Base-by-base conservation (phyloP, 2,329 filamentous ascomycete species). In the Calonectria honghensis region DNA sequence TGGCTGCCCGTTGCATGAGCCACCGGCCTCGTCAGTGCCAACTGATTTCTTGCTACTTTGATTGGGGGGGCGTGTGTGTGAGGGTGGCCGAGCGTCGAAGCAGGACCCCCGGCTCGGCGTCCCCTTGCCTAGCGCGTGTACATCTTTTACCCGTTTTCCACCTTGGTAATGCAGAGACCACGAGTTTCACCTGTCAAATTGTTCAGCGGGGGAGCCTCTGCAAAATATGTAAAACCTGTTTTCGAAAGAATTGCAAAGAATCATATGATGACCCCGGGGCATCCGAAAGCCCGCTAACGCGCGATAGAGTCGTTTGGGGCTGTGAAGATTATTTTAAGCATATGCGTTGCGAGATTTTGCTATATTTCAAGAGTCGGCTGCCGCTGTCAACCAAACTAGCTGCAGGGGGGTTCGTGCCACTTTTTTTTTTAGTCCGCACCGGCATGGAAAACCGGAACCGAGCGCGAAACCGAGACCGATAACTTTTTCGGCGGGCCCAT, bases 381-480 rank as follows among this genome's bases (percentile, higher is more conserved):
- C 14, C 29, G 57, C 27, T 37, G 57, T 35, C 57, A 39, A 24
- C 14, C 5, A 18, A 45, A 45, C 18, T 20, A 45, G 39, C 4
- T 3, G 14, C 39, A 41, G 39, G 39, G 16, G 45, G 41, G 9
- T 10, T 10, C 27, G 32, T 65, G 14, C 51, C 7, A 51, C 13
- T 57, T 20, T 20, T 31, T n/a, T 20, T 27, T 11, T 37, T 18
- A 9, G 9, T 31, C 35, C 52, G 3, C 27, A 39, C 39, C 61
- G 61, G 61, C 31, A 61, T 35, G n/a, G 64, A 51, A 75, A 52
- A 59, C 32, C 73, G 73, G 51, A 41, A 74, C 48, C 74, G 74
- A 74, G 41, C 61, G 14, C 74, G 68, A 73, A 39, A 73, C 27
- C 72, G 74, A 64, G 59, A 65, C 52, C 64, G 69, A 70, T 14